These are phyloP conservation scores for Astragalus membranaceus DNA, from an alignment of 306 rosid species.

Conservation along the genomic window DNA sequence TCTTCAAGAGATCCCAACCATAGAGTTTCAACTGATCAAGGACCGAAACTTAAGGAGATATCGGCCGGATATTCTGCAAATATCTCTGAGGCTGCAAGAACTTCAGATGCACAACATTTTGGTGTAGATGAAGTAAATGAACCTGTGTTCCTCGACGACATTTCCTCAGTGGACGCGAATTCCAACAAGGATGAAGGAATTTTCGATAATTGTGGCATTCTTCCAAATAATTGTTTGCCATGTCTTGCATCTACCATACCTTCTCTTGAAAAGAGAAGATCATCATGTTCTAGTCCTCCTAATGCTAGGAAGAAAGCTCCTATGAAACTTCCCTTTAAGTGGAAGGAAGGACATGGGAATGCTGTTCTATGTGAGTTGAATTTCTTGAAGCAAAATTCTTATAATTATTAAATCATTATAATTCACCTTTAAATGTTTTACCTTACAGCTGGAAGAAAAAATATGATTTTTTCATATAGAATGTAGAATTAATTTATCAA, in stretches of 20 bases:
- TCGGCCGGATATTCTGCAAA: conserved; percentile 25
- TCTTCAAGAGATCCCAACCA: conserved; percentile 48
- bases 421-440: neutral
- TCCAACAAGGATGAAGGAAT: conserved; percentile 54
- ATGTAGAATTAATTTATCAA: conserved; percentile 1
- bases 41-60: conserved; percentile 31
- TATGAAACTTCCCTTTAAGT: conserved; percentile 58
- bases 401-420: neutral
- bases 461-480: neutral
- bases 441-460: neutral
- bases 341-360: conserved; percentile 61
- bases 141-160: too few species aligned
- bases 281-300: conserved; percentile 74
- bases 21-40: conserved; percentile 34
- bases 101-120: conserved; percentile 25
- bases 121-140: conserved; percentile 33
- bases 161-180: conserved; percentile 31
- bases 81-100: conserved; percentile 33
- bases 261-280: conserved; percentile 70
- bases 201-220: conserved; percentile 82
- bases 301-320: conserved; percentile 61
- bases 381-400: conserved; percentile 8
- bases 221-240: conserved; percentile 81
- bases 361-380: conserved; percentile 59
- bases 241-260: conserved; percentile 72